phyloP scores from a whole-genome alignment of 2,329 filamentous ascomycete species.

The Pseudogymnoascus sp. region DNA sequence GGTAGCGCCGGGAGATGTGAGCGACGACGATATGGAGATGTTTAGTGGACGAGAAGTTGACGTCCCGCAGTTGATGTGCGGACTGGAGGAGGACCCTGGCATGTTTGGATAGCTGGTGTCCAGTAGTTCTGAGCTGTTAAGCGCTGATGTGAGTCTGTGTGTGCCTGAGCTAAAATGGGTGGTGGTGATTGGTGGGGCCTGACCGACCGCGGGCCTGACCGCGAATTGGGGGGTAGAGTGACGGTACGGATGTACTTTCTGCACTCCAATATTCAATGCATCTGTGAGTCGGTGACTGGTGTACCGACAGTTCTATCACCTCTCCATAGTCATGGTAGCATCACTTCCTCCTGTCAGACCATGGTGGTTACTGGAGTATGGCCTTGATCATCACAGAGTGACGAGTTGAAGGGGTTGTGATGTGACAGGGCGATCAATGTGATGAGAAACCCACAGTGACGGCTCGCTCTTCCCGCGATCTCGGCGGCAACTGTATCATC shows the following conservation, averaged over 20 bases:
- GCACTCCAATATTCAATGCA: neutral
- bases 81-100: neutral
- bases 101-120: neutral
- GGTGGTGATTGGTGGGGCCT: neutral
- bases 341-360: neutral
- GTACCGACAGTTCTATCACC: neutral
- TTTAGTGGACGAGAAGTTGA: neutral
- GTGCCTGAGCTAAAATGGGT: neutral
- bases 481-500: neutral
- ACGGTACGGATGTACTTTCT: neutral
- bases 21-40: neutral
- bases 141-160: constrained; percentile 2
- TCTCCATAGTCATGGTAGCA: neutral
- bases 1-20: constrained; percentile 7
- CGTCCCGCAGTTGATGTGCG: neutral
- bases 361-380: neutral
- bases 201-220: neutral
- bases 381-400: neutral
- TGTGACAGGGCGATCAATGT: neutral
- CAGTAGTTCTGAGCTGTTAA: neutral
- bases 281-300: neutral
- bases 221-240: neutral
- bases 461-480: neutral
- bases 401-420: neutral
- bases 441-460: neutral